A percentile compares a stretch with the other conserved stretches of the same genome.
phyloP scores from a whole-genome alignment of 768 basidiomycete genomes.

The Trametes punicea region DNA sequence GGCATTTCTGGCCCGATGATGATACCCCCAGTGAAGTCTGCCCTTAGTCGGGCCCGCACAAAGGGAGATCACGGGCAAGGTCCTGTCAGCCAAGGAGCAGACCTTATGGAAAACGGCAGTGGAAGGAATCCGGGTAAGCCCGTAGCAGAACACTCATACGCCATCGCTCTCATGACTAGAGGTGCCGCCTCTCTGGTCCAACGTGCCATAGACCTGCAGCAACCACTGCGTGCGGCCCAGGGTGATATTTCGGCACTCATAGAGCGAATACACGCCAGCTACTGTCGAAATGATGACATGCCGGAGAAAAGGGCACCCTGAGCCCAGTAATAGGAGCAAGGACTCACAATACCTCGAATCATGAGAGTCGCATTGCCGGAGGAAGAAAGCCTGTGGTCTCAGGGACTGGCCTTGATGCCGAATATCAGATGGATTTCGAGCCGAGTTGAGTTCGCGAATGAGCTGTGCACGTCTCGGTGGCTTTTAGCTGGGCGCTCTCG shows the following conservation, averaged over 20 bases:
- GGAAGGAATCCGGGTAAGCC: not conserved
- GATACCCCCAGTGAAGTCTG: too few relatives aligned
- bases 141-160: not conserved
- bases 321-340: too few relatives aligned
- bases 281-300: too few relatives aligned
- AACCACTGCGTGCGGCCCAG: too few relatives aligned
- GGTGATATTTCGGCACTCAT: too few relatives aligned
- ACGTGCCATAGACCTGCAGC: too few relatives aligned
- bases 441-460: not conserved
- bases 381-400: not conserved
- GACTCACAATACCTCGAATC: slow-evolving; percentile 1
- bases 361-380: not conserved
- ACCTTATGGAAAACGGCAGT: not conserved
- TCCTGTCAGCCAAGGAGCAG: not conserved
- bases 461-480: slow-evolving; percentile 11
- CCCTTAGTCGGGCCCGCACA: not conserved
- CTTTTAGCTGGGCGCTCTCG: not conserved
- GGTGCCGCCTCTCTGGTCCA: too few relatives aligned
- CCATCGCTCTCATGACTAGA: not conserved
- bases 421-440: slow-evolving; percentile 10
- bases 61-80: slow-evolving; percentile 3
- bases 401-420: not conserved
- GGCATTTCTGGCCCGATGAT: too few relatives aligned
- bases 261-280: too few relatives aligned
- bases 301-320: too few relatives aligned